A percentile compares a stretch with the other conserved stretches of the same genome.
Conservation (phyloP, 108 stramenopile genomes). For the Epipyxis sp. region DNA sequence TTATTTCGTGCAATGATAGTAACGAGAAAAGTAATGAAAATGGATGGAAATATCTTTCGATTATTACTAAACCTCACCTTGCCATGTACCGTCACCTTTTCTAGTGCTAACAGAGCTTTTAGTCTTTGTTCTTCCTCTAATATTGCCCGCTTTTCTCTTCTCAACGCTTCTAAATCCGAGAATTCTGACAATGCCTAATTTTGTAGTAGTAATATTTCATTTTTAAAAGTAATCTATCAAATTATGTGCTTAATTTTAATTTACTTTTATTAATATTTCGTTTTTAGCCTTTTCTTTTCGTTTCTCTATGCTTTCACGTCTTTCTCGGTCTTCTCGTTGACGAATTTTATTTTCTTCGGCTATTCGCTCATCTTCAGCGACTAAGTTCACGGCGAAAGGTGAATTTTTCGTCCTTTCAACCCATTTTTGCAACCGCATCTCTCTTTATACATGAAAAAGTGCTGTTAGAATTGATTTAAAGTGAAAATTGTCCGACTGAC, state of each 20-base stretch:
- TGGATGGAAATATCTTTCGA: background rate
- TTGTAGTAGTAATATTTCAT: too few relatives aligned
- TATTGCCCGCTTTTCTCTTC: constrained; percentile 61
- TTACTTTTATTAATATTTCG: constrained; percentile 49
- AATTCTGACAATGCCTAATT: constrained; percentile 57
- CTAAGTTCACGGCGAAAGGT: constrained; percentile 56
- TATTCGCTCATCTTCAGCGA: constrained; percentile 64
- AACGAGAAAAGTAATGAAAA: too few relatives aligned
- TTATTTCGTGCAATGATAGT: too few relatives aligned
- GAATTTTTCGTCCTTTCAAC: constrained; percentile 49
- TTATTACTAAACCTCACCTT: background rate
- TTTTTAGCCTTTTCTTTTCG: constrained; percentile 55
- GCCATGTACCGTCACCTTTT: constrained; percentile 45
- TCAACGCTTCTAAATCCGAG: constrained; percentile 60
- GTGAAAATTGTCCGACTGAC: too few relatives aligned
- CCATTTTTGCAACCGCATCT: constrained; percentile 30
- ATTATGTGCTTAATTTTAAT: background rate
- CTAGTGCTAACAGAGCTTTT: constrained; percentile 59
- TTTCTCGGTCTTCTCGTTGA: constrained; percentile 43
- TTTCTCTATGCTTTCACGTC: constrained; percentile 37
- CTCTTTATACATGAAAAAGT: too few relatives aligned
- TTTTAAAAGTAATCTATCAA: too few relatives aligned
- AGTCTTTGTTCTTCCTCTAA: constrained; percentile 62
- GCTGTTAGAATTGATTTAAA: too few relatives aligned
- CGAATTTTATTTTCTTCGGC: constrained; percentile 57